phyloP scores from a whole-genome alignment of 2,329 filamentous ascomycete species.

The Cordyceps fumosorosea region DNA sequence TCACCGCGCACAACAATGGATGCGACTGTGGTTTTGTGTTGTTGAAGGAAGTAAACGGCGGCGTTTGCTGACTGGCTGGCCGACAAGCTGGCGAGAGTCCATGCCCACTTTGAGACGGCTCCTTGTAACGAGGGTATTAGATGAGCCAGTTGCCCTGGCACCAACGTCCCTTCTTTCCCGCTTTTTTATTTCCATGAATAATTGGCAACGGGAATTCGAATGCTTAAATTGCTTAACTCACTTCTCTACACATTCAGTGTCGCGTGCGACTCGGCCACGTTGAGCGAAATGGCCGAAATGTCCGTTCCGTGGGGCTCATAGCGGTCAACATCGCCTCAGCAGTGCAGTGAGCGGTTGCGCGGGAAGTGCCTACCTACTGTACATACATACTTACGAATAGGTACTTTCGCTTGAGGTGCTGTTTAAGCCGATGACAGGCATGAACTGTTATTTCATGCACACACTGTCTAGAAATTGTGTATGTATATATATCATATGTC shows the following conservation, averaged over 20 bases:
- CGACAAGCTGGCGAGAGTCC: not conserved
- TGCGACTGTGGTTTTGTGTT: not conserved
- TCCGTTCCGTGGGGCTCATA: not conserved
- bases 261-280: no score
- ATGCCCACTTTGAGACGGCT: not conserved
- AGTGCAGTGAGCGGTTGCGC: no score
- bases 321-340: not conserved
- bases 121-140: not conserved
- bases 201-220: not conserved
- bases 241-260: not conserved
- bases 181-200: not conserved
- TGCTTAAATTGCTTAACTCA: not conserved
- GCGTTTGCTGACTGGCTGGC: not conserved
- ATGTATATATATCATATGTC: not conserved
- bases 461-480: not conserved
- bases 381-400: no score
- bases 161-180: not conserved
- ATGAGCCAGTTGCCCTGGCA: not conserved
- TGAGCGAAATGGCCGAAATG: conserved; percentile 6
- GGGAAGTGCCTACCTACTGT: no score
- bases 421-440: no score
- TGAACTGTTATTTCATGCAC: no score
- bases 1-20: not conserved
- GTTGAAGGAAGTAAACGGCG: not conserved
- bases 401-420: no score